Percentiles rank a stretch among this genome's conserved stretches.
These are phyloP conservation scores for Debaryomyces tyrocola DNA, from an alignment of 805 yeast genomes.

Conservation along the genomic window DNA sequence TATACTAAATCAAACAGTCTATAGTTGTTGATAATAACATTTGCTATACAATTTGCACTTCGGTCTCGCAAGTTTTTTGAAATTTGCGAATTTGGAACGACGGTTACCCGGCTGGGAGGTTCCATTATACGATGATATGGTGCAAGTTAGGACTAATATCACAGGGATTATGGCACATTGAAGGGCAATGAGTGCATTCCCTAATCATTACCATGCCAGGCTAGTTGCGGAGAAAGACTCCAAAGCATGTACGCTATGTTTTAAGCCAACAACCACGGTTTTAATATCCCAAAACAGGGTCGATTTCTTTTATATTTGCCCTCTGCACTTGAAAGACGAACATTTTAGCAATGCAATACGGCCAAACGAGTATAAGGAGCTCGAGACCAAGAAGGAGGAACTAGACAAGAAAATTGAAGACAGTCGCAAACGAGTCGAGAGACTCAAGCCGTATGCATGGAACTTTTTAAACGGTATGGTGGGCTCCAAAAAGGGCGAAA, in stretches of 20 bases:
- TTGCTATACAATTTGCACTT: background rate
- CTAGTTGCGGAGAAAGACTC: conserved; percentile 42
- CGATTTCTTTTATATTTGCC: conserved; percentile 57
- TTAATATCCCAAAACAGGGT: conserved; percentile 44
- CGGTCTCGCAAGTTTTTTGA: background rate
- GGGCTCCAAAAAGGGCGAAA: conserved; percentile 3
- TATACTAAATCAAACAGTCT: no score
- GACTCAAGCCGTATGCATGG: conserved; percentile 35
- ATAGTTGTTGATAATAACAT: background rate
- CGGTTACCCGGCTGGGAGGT: background rate
- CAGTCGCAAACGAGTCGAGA: conserved; percentile 22
- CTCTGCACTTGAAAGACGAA: conserved; percentile 45
- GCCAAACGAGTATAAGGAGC: conserved; percentile 32
- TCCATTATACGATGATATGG: background rate
- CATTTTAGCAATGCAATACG: conserved; percentile 44
- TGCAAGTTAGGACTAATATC: background rate
- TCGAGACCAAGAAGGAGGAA: conserved; percentile 14
- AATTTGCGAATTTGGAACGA: background rate
- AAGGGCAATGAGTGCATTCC: conserved; percentile 12
- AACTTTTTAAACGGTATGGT: conserved; percentile 22
- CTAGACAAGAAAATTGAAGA: conserved; percentile 17
- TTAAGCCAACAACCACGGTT: conserved; percentile 47
- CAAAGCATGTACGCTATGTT: conserved; percentile 52
- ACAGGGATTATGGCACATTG: background rate
- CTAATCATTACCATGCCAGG: conserved; percentile 43